Conservation (phyloP, 2,329 filamentous ascomycete genomes). For the Xylaria sp. region DNA sequence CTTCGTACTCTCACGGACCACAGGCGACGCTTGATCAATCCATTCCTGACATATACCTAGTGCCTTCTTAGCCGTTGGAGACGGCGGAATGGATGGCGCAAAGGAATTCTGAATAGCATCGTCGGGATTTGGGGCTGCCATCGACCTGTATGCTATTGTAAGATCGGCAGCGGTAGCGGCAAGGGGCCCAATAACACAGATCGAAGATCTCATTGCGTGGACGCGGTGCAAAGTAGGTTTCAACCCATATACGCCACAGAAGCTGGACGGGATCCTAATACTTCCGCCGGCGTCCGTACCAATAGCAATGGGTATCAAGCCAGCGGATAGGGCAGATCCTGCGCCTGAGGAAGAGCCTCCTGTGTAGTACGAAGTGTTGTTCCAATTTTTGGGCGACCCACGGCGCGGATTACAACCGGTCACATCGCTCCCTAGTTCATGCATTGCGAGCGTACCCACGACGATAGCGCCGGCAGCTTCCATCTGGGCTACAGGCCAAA, state of each 20-base stretch:
- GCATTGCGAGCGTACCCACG: constrained; percentile 82
- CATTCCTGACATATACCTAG: constrained; percentile 76
- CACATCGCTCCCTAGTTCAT: constrained; percentile 82
- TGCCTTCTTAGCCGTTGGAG: constrained; percentile 61
- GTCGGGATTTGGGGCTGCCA: constrained; percentile 76
- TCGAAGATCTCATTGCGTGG: constrained; percentile 62
- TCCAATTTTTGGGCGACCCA: constrained; percentile 81
- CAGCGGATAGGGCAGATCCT: constrained; percentile 74
- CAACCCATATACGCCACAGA: constrained; percentile 83
- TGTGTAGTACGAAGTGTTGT: constrained; percentile 79
- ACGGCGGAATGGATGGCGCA: constrained; percentile 62
- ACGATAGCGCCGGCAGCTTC: constrained; percentile 79
- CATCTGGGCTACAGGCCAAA: constrained; percentile 77
- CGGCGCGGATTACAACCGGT: constrained; percentile 83
- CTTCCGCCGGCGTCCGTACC: constrained; percentile 82
- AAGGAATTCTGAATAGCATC: constrained; percentile 72
- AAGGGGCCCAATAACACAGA: constrained; percentile 77
- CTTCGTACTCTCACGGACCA: constrained; percentile 71
- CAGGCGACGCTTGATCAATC: constrained; percentile 74
- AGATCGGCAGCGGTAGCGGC: constrained; percentile 81
- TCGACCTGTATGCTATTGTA: constrained; percentile 81
- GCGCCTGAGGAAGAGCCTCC: constrained; percentile 84
- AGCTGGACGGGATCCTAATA: constrained; percentile 76
- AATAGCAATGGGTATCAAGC: constrained; percentile 78
- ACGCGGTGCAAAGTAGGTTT: constrained; percentile 81